Evolutionary conservation across 2,329 filamentous ascomycete genomes (phyloP).

Genomic region (Diaporthe nobilis): DNA sequence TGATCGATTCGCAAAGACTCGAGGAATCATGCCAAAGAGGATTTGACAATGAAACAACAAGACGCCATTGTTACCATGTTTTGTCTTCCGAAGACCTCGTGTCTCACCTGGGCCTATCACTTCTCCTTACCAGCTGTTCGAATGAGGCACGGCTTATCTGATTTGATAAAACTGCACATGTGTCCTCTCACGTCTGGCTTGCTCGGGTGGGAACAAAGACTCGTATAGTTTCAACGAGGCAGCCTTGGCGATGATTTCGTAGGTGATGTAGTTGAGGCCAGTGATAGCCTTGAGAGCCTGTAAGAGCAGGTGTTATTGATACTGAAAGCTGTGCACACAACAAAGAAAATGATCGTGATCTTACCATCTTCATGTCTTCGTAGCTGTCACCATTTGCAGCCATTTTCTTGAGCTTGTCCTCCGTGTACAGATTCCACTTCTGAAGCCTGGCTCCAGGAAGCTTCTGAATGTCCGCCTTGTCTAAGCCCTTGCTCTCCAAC

Average conservation of each 20-base stretch:
- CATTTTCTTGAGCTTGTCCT: not conserved
- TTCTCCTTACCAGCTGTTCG: too few relatives aligned
- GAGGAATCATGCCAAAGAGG: not conserved
- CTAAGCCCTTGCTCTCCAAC: not conserved
- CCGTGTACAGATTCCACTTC: not conserved
- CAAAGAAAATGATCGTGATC: not conserved
- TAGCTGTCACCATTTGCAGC: not conserved
- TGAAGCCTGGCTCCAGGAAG: not conserved
- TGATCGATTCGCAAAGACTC: too few relatives aligned
- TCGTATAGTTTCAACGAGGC: not conserved
- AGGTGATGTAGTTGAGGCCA: not conserved
- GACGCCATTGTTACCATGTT: too few relatives aligned
- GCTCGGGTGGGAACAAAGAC: not conserved
- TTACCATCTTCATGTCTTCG: not conserved
- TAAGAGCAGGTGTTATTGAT: not conserved
- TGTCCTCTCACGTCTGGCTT: not conserved
- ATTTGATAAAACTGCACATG: not conserved
- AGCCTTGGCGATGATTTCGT: not conserved
- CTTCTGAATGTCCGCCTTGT: not conserved
- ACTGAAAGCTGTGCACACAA: too few relatives aligned
- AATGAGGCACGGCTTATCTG: too few relatives aligned
- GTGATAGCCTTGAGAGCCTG: not conserved
- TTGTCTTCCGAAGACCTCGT: too few relatives aligned
- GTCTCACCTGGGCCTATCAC: too few relatives aligned
- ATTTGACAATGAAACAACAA: too few relatives aligned